These are phyloP conservation scores for Prunus armeniaca DNA, from an alignment of 306 rosid species.

Conservation along the genomic window DNA sequence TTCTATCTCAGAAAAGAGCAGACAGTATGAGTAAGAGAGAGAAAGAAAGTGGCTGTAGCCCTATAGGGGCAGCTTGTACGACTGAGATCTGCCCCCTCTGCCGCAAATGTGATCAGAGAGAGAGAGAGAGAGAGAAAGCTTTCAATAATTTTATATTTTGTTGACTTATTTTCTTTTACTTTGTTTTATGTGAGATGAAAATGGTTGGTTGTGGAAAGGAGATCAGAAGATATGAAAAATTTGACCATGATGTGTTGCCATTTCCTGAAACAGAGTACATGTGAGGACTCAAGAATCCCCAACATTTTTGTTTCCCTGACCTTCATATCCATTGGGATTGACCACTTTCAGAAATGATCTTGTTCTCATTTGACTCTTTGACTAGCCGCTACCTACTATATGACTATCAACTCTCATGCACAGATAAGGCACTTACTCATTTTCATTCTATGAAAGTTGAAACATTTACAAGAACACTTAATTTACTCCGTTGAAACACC, in stretches of 20 bases:
- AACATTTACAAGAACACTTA: too few species aligned
- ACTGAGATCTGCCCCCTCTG: neutral
- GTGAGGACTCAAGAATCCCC: neutral
- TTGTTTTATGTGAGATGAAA: neutral
- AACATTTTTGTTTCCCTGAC: neutral
- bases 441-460: neutral
- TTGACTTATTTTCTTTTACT: neutral
- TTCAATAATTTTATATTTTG: neutral
- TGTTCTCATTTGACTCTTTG: neutral
- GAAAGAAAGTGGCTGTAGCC: neutral
- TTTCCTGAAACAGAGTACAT: neutral
- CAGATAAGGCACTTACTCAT: neutral
- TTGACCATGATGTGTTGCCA: conserved; percentile 8
- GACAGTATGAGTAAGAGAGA: neutral
- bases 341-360: conserved; percentile 4
- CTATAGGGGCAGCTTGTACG: neutral
- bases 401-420: neutral
- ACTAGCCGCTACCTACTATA: neutral
- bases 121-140: neutral
- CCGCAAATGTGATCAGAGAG: neutral
- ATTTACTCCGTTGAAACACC: too few species aligned
- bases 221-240: neutral
- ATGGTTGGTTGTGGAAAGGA: neutral
- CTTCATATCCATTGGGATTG: neutral
- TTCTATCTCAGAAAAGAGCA: neutral